phyloP scores from a whole-genome alignment of 345 rosid genomes.

The Euphorbia pulcherrima region DNA sequence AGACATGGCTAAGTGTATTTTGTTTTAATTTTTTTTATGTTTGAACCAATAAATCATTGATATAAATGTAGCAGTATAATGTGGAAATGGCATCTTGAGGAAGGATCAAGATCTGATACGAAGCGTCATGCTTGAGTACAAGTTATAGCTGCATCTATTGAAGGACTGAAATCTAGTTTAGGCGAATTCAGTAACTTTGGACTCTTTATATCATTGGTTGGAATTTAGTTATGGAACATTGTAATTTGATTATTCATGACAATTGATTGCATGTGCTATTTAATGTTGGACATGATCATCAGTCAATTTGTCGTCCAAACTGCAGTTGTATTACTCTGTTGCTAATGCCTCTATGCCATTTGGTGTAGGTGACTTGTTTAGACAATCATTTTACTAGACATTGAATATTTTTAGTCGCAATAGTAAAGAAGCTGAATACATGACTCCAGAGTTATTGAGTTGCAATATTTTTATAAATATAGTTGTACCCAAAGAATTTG shows the following conservation, averaged over 20 bases:
- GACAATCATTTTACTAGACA: not conserved
- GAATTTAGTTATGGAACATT: not conserved
- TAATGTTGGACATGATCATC: not conserved
- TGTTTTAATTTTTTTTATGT: not conserved
- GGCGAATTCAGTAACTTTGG: not conserved
- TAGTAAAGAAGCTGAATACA: not conserved
- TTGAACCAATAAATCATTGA: not conserved
- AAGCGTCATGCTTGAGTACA: not conserved
- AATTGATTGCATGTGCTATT: not conserved
- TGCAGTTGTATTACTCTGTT: not conserved
- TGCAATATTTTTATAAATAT: no score
- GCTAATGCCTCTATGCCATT: not conserved
- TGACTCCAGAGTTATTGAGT: not conserved
- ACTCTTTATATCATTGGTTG: not conserved
- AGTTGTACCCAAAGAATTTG: no score
- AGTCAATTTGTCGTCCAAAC: not conserved
- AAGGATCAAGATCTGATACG: not conserved
- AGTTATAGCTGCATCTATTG: constrained; percentile 6
- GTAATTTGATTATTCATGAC: constrained; percentile 5
- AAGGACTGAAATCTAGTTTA: constrained; percentile 12
- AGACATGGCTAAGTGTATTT: not conserved
- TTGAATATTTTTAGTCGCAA: not conserved
- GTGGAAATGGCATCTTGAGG: not conserved
- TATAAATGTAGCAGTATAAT: not conserved
- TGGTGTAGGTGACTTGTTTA: not conserved